These are phyloP conservation scores for apple (Malus domestica) DNA, from an alignment of 306 rosid species.

Conservation along the genomic window DNA sequence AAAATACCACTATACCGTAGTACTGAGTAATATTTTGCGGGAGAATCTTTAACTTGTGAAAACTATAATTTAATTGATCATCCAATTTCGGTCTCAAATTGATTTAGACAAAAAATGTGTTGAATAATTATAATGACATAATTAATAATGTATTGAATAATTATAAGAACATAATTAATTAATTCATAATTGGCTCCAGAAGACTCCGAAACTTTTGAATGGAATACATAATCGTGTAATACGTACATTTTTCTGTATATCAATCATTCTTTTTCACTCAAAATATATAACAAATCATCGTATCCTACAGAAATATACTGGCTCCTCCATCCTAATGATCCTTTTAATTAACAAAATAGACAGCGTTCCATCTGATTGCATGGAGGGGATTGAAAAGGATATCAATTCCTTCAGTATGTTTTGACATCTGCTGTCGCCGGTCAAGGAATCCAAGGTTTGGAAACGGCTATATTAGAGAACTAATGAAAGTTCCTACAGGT, in stretches of 20 bases:
- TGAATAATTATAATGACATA: no score
- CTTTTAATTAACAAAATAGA: constrained; percentile 88
- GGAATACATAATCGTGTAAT: constrained; percentile 36
- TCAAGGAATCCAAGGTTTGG: constrained; percentile 77
- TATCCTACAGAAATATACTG: constrained; percentile 41
- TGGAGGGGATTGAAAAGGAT: constrained; percentile 28
- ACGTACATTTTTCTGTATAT: neutral
- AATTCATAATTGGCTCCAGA: constrained; percentile 45
- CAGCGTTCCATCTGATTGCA: constrained; percentile 36
- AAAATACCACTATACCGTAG: no score
- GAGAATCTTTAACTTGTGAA: no score
- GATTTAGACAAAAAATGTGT: no score
- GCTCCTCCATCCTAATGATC: constrained; percentile 64
- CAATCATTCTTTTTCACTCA: neutral
- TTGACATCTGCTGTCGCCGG: constrained; percentile 84
- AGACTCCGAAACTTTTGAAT: constrained; percentile 62
- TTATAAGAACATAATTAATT: no score
- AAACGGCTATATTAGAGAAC: constrained; percentile 33
- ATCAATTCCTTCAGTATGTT: constrained; percentile 42
- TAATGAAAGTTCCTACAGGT: no score
- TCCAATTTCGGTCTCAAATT: no score
- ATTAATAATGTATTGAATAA: no score
- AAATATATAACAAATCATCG: neutral
- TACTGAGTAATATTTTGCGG: no score
- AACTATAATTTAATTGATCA: no score